Evolutionary conservation across 2,329 filamentous ascomycete species (phyloP).

Genomic region (Fusarium sp.): DNA sequence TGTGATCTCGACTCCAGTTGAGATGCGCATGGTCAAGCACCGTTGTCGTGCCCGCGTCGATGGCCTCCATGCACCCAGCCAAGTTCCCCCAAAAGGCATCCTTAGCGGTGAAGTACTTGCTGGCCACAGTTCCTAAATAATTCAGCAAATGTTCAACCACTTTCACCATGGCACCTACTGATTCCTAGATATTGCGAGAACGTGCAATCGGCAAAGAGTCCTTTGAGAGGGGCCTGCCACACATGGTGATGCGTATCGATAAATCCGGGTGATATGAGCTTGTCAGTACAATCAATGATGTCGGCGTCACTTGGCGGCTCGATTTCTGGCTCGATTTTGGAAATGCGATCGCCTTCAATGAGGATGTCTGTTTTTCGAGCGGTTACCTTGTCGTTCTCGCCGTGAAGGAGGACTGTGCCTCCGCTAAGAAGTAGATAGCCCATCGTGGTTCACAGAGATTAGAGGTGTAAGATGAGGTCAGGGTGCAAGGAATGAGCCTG

Average conservation of each 20-base stretch:
- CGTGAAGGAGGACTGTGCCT: slow-evolving; percentile 25
- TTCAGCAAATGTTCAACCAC: background rate
- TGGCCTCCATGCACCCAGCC: slow-evolving; percentile 17
- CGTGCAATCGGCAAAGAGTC: background rate
- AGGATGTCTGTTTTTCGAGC: slow-evolving; percentile 7
- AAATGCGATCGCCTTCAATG: slow-evolving; percentile 8
- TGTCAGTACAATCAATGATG: slow-evolving; percentile 7
- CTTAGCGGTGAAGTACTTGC: background rate
- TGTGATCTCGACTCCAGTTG: slow-evolving; percentile 1
- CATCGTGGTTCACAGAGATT: background rate
- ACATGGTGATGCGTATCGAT: slow-evolving; percentile 19
- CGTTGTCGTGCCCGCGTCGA: slow-evolving; percentile 24
- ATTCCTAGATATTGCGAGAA: slow-evolving; percentile 5
- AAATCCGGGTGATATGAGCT: slow-evolving; percentile 18
- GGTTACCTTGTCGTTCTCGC: background rate
- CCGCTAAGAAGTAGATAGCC: background rate
- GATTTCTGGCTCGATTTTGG: background rate
- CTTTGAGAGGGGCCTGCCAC: slow-evolving; percentile 15
- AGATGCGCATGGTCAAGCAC: slow-evolving; percentile 23
- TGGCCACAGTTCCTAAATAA: background rate
- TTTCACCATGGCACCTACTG: background rate
- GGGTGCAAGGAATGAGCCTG: background rate
- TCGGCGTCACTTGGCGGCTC: background rate
- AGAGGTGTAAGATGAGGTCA: background rate
- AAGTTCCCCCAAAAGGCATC: slow-evolving; percentile 28